Conservation (phyloP, 169 alveolate species). For the Eimeria necatrix region DNA sequence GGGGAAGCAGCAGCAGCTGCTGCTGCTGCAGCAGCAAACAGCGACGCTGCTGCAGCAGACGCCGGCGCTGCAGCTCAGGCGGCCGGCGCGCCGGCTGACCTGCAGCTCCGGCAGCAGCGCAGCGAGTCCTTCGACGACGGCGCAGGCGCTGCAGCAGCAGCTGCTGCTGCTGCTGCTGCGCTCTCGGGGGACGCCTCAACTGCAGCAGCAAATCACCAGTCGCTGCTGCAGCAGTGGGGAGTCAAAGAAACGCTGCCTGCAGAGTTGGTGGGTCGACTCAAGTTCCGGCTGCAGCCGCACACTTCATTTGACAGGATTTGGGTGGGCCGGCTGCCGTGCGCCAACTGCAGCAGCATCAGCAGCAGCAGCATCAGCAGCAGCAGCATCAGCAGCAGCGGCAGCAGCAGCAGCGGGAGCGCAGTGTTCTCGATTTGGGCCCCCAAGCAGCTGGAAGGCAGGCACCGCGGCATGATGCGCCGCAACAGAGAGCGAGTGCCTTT, state of each 20-base stretch:
- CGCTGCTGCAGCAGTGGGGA: constrained; percentile 55
- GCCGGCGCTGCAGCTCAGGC: background rate
- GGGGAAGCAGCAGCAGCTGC: constrained; percentile 16
- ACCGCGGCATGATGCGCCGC: constrained; percentile 65
- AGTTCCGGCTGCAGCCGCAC: constrained; percentile 73
- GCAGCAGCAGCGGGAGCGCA: constrained; percentile 42
- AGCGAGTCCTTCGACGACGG: constrained; percentile 1
- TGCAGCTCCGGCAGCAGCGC: background rate
- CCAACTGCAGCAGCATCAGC: background rate
- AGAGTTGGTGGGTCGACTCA: constrained; percentile 17
- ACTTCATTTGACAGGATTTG: constrained; percentile 60
- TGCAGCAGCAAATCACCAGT: constrained; percentile 41
- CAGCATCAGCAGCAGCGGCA: constrained; percentile 16
- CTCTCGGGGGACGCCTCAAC: constrained; percentile 1
- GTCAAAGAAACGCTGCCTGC: constrained; percentile 20
- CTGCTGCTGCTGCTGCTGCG: constrained; percentile 45
- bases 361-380: background rate
- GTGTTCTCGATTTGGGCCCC: constrained; percentile 71
- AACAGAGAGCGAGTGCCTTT: constrained; percentile 71
- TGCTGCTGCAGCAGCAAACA: background rate
- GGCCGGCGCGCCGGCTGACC: background rate
- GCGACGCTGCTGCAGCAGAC: background rate
- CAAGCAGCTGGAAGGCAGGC: constrained; percentile 58
- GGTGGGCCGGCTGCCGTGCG: constrained; percentile 54
- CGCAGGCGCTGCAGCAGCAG: background rate